Evolutionary conservation across 1,284 basidiomycete genomes (phyloP).

Genomic region (Fomitopsis palustris): DNA sequence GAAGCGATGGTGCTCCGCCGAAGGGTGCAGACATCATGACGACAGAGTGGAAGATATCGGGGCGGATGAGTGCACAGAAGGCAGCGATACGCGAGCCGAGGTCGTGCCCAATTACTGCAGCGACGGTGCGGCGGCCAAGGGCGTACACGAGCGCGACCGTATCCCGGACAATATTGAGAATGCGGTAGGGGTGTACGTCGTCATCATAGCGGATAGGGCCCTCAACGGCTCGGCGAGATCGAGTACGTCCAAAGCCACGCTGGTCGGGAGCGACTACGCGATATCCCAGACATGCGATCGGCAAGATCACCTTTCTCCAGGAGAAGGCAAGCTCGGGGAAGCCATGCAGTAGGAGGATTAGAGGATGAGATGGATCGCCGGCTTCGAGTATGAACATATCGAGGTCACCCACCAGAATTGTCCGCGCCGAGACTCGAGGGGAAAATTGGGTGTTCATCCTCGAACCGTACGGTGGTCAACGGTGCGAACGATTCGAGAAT

Average conservation of each 20-base stretch:
- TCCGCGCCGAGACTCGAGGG: slow-evolving; percentile 9
- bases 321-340: slow-evolving; percentile 66
- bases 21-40: slow-evolving; percentile 61
- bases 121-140: slow-evolving; percentile 44
- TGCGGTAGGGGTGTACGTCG: slow-evolving; percentile 45
- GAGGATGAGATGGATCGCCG: slow-evolving; percentile 31
- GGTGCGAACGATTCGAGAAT: no score
- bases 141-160: slow-evolving; percentile 46
- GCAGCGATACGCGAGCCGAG: slow-evolving; percentile 53
- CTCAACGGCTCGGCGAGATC: slow-evolving; percentile 13
- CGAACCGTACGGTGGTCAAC: no score
- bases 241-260: slow-evolving; percentile 31
- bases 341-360: slow-evolving; percentile 60
- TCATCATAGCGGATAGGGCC: slow-evolving; percentile 39
- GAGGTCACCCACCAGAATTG: slow-evolving; percentile 36
- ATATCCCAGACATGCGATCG: slow-evolving; percentile 40
- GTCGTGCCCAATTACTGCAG: slow-evolving; percentile 57
- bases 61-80: slow-evolving; percentile 48
- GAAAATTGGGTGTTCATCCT: neutral
- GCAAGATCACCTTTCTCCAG: slow-evolving; percentile 54
- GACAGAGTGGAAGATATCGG: slow-evolving; percentile 52
- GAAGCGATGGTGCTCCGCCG: slow-evolving; percentile 37
- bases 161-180: slow-evolving; percentile 49
- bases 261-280: slow-evolving; percentile 34
- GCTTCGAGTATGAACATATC: slow-evolving; percentile 53